Evolutionary conservation across 495 filamentous ascomycete genomes (phyloP).

Genomic region (Polyplosphaeria fusca): DNA sequence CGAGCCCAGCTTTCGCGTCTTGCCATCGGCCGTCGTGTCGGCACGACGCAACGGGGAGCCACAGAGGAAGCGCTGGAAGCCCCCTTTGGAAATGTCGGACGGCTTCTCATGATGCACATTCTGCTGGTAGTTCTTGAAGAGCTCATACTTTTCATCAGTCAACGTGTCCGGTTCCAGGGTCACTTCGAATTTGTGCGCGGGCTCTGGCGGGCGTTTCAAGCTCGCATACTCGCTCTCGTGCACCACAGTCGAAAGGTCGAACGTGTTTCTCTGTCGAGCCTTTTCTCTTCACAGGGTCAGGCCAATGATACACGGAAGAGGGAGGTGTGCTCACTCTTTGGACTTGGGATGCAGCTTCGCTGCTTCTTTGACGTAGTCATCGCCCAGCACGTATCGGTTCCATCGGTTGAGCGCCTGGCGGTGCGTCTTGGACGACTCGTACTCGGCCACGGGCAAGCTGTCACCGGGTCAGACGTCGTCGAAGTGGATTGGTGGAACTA

Average conservation of each 20-base stretch:
- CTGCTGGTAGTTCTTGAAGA: constrained; percentile 86
- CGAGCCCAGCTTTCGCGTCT: constrained; percentile 68
- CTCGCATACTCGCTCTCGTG: constrained; percentile 67
- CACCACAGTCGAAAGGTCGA: constrained; percentile 68
- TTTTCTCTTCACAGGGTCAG: constrained; percentile 56
- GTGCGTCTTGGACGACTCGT: constrained; percentile 74
- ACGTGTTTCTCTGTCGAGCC: constrained; percentile 65
- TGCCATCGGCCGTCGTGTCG: constrained; percentile 46
- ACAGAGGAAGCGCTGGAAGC: constrained; percentile 85
- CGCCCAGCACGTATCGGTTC: constrained; percentile 80
- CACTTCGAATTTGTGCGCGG: constrained; percentile 75
- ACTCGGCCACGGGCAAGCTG: constrained; percentile 67
- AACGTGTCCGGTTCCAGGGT: constrained; percentile 75
- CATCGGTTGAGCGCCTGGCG: constrained; percentile 85
- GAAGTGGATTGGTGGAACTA: background rate
- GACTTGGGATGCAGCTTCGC: constrained; percentile 71
- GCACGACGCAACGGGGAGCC: constrained; percentile 64
- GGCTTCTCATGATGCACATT: constrained; percentile 72
- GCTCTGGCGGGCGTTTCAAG: constrained; percentile 56
- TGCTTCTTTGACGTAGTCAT: constrained; percentile 68
- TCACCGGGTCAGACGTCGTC: constrained; percentile 16
- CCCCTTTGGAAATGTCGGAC: constrained; percentile 59
- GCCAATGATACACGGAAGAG: background rate
- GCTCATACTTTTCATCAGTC: constrained; percentile 79
- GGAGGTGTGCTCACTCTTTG: constrained; percentile 57